These are phyloP conservation scores for Tuctoria greenei DNA, from an alignment of 176 grass and related monocot species.

Conservation along the genomic window DNA sequence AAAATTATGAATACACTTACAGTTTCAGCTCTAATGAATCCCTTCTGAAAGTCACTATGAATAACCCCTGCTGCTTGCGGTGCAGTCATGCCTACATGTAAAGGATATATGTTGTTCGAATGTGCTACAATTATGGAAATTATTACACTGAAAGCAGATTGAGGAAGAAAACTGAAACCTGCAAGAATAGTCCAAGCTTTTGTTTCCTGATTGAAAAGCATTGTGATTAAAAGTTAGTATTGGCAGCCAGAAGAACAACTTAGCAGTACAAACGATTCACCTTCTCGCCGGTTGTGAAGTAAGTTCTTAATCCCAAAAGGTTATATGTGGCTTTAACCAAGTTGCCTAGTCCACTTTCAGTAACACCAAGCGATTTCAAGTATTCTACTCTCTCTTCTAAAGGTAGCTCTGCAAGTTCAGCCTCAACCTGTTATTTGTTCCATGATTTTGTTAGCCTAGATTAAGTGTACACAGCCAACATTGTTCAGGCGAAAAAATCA, in stretches of 20 bases:
- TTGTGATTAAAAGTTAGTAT: slow-evolving; percentile 15
- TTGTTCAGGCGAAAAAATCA: background rate
- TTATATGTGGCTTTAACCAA: slow-evolving; percentile 95
- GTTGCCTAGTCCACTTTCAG: slow-evolving; percentile 91
- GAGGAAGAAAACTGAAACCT: slow-evolving; percentile 55
- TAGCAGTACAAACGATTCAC: slow-evolving; percentile 47
- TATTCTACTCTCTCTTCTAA: slow-evolving; percentile 92
- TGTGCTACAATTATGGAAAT: background rate
- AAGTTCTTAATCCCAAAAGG: slow-evolving; percentile 87
- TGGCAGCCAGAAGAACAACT: background rate
- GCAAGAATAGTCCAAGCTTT: slow-evolving; percentile 95
- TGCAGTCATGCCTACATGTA: slow-evolving; percentile 83
- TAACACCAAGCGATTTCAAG: slow-evolving; percentile 82
- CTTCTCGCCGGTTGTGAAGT: slow-evolving; percentile 96
- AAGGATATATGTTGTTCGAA: background rate
- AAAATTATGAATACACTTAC: slow-evolving; percentile 47
- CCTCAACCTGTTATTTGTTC: slow-evolving; percentile 66
- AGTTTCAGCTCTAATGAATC: slow-evolving; percentile 99
- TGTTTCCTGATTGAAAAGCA: slow-evolving; percentile 70
- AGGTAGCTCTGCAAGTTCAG: slow-evolving; percentile 86
- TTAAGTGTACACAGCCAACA: background rate
- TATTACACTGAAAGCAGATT: background rate
- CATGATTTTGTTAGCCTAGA: slow-evolving; percentile 25
- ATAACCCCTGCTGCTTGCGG: slow-evolving; percentile 99
- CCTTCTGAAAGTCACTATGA: slow-evolving; percentile 99